Evolutionary conservation across 345 rosid species (phyloP).

Genomic region (Iberis pinnata): DNA sequence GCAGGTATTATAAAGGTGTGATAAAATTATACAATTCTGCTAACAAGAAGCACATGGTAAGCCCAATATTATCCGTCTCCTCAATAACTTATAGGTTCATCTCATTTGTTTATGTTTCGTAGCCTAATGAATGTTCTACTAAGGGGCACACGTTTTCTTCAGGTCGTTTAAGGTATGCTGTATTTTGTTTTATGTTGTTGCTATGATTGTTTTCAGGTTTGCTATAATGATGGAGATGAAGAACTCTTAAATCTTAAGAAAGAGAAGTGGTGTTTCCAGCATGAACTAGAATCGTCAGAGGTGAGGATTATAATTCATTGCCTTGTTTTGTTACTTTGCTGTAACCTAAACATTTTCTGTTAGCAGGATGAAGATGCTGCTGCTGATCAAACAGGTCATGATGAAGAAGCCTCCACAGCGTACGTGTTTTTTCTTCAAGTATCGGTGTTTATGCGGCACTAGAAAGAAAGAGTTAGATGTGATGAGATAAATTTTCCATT

Average conservation of each 20-base stretch:
- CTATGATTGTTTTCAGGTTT: constrained; percentile 40
- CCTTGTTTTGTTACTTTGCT: neutral
- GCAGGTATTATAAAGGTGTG: constrained; percentile 77
- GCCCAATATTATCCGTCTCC: too few relatives aligned
- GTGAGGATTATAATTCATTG: constrained; percentile 32
- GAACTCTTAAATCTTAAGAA: constrained; percentile 54
- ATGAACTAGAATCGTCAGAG: constrained; percentile 42
- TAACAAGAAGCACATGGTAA: constrained; percentile 79
- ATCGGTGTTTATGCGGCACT: constrained; percentile 5
- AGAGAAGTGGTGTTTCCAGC: constrained; percentile 55
- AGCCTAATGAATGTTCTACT: constrained; percentile 1
- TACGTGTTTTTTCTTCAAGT: constrained; percentile 35
- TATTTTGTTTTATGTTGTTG: constrained; percentile 3
- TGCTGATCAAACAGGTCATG: constrained; percentile 37
- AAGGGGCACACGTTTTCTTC: neutral
- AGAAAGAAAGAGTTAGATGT: constrained; percentile 9
- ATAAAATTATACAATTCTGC: constrained; percentile 48
- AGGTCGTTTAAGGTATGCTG: neutral
- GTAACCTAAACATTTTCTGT: constrained; percentile 19
- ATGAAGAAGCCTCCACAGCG: constrained; percentile 48
- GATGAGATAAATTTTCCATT: constrained; percentile 13
- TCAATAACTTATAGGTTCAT: constrained; percentile 3
- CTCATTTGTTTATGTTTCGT: constrained; percentile 10
- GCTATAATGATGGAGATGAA: constrained; percentile 71
- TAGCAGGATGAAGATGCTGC: constrained; percentile 53